phyloP scores from a whole-genome alignment of 2,329 filamentous ascomycete species.

The Xylariomycetidae sp. region DNA sequence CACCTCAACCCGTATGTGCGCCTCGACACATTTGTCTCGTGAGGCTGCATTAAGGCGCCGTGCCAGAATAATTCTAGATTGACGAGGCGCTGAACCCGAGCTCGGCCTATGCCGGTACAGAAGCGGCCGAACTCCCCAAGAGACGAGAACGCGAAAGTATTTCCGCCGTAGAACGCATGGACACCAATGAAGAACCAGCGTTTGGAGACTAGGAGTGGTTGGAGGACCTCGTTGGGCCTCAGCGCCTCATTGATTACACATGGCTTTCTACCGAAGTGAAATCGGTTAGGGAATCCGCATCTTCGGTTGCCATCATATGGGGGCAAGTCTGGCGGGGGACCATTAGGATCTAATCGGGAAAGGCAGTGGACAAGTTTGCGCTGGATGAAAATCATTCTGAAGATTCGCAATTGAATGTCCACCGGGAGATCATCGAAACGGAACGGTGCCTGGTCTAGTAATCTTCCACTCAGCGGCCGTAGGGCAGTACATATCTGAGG shows the following conservation, averaged over 20 bases:
- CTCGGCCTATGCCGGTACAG: conserved; percentile 33
- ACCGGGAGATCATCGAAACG: conserved; percentile 27
- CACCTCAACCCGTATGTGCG: no score
- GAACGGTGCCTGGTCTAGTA: conserved; percentile 11
- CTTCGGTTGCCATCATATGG: no score
- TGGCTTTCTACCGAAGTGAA: conserved; percentile 30
- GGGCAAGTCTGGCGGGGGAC: no score
- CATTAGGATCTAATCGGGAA: conserved; percentile 37
- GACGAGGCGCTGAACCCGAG: conserved; percentile 37
- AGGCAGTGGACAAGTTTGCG: conserved; percentile 35
- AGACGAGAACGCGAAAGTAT: conserved; percentile 49
- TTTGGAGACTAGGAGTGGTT: conserved; percentile 34
- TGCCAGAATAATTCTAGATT: conserved; percentile 40
- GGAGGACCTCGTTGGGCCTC: conserved; percentile 32
- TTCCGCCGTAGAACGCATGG: conserved; percentile 43
- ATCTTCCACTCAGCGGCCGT: no score
- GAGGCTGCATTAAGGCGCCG: conserved; percentile 13
- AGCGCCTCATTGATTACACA: conserved; percentile 29
- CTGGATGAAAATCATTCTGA: conserved; percentile 33
- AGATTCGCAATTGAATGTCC: conserved; percentile 29
- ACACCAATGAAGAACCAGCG: conserved; percentile 35
- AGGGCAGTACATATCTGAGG: no score
- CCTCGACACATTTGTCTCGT: no score
- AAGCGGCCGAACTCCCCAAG: conserved; percentile 48
- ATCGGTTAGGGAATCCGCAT: conserved; percentile 22